Conservation (phyloP, 345 rosid genomes). For the Ricinus communis region DNA sequence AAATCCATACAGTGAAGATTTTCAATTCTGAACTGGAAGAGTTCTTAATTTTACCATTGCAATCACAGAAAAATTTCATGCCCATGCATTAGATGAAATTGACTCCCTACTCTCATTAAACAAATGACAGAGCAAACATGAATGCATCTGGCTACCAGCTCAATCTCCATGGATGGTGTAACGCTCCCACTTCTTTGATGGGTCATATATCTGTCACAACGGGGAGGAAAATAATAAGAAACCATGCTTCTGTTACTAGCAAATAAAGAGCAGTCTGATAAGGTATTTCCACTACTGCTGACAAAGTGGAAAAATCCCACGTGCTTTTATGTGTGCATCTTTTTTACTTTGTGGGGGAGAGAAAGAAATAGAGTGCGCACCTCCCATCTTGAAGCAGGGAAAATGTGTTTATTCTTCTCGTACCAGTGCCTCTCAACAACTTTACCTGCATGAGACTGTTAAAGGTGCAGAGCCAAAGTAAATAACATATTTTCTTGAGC, state of each 20-base stretch:
- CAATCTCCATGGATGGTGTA: slow-evolving; percentile 94
- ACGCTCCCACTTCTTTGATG: slow-evolving; percentile 88
- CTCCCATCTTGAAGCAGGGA: slow-evolving; percentile 99
- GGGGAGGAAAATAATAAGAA: neutral
- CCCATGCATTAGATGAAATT: too few species aligned
- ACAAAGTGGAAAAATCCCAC: too few species aligned
- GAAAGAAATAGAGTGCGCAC: slow-evolving; percentile 33
- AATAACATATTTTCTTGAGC: neutral
- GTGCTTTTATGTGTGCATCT: too few species aligned
- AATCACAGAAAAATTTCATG: too few species aligned
- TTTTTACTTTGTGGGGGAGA: neutral
- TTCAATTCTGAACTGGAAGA: too few species aligned
- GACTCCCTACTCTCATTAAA: neutral
- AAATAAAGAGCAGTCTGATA: too few species aligned
- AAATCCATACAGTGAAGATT: too few species aligned
- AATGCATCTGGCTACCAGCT: slow-evolving; percentile 4
- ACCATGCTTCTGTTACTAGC: too few species aligned
- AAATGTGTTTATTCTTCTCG: slow-evolving; percentile 97
- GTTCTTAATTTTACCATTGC: too few species aligned
- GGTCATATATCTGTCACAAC: slow-evolving; percentile 70
- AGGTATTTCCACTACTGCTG: too few species aligned
- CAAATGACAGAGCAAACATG: neutral
- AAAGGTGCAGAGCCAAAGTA: neutral
- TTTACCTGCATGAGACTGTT: slow-evolving; percentile 97
- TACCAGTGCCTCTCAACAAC: slow-evolving; percentile 99